Percentiles rank a stretch among this genome's conserved stretches.
Evolutionary conservation across 148 eudicot species (phyloP).

Genomic region (Rhododendron henanense): DNA sequence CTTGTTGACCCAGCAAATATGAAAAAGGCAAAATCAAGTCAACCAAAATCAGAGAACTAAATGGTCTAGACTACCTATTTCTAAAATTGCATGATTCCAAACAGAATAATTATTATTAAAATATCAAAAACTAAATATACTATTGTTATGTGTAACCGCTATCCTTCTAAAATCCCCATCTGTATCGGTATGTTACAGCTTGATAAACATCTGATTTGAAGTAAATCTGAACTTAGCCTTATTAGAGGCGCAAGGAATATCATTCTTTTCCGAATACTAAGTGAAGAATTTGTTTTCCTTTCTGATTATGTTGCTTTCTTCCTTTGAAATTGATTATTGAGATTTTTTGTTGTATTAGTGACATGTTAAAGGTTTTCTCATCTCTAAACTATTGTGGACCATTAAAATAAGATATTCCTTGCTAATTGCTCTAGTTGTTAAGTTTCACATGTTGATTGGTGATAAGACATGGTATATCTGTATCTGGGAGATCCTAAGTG

Average conservation of each 20-base stretch:
- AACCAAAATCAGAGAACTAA: too few species aligned
- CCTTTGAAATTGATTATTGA: not conserved
- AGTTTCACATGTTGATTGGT: not conserved
- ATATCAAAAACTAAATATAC: too few species aligned
- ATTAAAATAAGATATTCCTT: not conserved
- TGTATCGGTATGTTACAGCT: not conserved
- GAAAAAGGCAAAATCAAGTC: too few species aligned
- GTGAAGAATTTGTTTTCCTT: not conserved
- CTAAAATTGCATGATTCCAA: too few species aligned
- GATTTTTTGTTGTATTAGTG: not conserved
- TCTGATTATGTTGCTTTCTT: not conserved
- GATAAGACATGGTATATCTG: not conserved
- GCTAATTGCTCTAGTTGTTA: not conserved
- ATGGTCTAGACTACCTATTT: too few species aligned
- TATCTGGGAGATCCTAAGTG: not conserved
- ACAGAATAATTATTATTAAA: too few species aligned
- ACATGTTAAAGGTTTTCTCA: not conserved
- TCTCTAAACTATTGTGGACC: not conserved
- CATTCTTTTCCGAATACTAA: not conserved
- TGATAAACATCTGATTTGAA: not conserved
- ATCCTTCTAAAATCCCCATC: not conserved
- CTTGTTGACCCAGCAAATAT: too few species aligned
- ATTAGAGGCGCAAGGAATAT: not conserved
- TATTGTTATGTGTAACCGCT: too few species aligned
- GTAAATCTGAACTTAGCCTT: not conserved